phyloP scores from a whole-genome alignment of 768 basidiomycete genomes.

The Cystofilobasidium ferigula region DNA sequence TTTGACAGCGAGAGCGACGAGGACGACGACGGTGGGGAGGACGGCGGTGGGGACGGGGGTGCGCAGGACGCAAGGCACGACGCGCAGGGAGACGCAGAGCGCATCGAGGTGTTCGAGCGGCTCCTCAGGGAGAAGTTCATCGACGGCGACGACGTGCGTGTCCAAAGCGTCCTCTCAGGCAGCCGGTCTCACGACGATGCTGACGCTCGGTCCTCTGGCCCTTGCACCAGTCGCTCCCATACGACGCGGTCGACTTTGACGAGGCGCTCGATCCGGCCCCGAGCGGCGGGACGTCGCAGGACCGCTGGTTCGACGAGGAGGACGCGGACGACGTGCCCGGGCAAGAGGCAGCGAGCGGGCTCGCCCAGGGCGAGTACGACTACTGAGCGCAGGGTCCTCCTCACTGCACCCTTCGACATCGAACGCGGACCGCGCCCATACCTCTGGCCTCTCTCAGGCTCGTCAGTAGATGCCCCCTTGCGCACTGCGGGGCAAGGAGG shows the following conservation, averaged over 20 bases:
- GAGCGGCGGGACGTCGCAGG: neutral
- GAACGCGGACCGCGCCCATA: too few relatives aligned
- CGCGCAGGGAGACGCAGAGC: neutral
- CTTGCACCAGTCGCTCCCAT: neutral
- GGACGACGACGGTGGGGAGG: neutral
- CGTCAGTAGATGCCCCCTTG: too few relatives aligned
- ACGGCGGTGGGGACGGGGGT: neutral
- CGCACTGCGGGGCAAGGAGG: too few relatives aligned
- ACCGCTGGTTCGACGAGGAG: slow-evolving; percentile 14
- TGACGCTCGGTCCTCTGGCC: too few relatives aligned
- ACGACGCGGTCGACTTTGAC: slow-evolving; percentile 10
- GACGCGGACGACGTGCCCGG: neutral
- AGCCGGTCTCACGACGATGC: neutral
- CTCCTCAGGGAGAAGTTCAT: slow-evolving; percentile 2
- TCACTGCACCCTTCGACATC: too few relatives aligned
- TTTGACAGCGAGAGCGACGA: slow-evolving; percentile 16
- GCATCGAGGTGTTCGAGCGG: neutral
- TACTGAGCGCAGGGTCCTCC: slow-evolving; percentile 7
- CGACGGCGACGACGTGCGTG: slow-evolving; percentile 1
- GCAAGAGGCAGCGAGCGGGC: neutral
- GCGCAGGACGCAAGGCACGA: neutral
- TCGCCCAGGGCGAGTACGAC: slow-evolving; percentile 8
- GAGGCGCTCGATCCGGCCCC: neutral
- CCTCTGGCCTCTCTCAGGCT: too few relatives aligned
- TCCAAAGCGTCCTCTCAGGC: neutral